These are phyloP conservation scores for Ensete glaucum DNA, from an alignment of 176 grass and related monocot genomes.

Conservation along the genomic window DNA sequence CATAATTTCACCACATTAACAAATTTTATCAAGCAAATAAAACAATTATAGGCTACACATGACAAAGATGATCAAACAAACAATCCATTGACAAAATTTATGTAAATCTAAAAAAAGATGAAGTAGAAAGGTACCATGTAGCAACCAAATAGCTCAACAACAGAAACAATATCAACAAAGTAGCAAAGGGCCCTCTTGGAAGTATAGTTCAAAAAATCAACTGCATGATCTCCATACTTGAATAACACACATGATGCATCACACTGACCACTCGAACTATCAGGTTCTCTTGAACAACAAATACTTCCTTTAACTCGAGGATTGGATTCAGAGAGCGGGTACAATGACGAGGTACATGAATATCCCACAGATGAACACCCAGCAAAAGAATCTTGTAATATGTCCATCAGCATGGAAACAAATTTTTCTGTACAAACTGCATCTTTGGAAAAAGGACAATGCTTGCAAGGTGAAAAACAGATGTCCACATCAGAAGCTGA, in stretches of 20 bases:
- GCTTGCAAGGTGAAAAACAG: conserved; percentile 41
- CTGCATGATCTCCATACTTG: conserved; percentile 32
- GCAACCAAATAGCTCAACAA: conserved; percentile 68
- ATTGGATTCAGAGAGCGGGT: background rate
- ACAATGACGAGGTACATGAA: background rate
- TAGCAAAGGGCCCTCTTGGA: conserved; percentile 44
- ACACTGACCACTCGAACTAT: conserved; percentile 35
- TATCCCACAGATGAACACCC: background rate
- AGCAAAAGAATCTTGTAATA: conserved; percentile 20
- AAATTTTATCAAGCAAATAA: no score
- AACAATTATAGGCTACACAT: background rate
- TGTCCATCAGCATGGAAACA: conserved; percentile 55
- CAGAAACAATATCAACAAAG: conserved; percentile 61
- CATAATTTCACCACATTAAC: no score
- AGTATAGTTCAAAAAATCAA: conserved; percentile 18
- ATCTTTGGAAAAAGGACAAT: conserved; percentile 55
- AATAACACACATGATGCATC: conserved; percentile 41
- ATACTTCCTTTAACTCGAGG: background rate
- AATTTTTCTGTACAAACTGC: conserved; percentile 32
- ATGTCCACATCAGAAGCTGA: conserved; percentile 22
- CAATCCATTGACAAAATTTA: background rate
- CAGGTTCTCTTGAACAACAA: conserved; percentile 9
- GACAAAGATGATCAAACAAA: background rate
- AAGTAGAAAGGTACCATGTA: conserved; percentile 63
- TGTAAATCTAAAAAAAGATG: background rate